Evolutionary conservation across 1,284 basidiomycete species (phyloP).

Genomic region (Butyriboletus appendiculatus): DNA sequence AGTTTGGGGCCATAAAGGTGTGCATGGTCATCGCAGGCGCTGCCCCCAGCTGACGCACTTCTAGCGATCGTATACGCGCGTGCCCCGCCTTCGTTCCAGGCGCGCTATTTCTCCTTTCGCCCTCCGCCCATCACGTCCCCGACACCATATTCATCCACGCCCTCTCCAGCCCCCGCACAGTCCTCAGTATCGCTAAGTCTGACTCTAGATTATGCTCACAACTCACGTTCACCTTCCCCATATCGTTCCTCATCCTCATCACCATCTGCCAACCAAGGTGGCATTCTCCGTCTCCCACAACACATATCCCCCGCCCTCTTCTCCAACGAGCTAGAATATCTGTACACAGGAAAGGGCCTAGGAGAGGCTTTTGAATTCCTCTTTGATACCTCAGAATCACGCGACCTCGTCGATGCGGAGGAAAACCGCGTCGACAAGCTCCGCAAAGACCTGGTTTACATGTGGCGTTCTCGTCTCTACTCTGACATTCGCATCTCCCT

Average conservation of each 20-base stretch:
- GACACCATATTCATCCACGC: slow-evolving; percentile 55
- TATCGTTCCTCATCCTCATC: slow-evolving; percentile 47
- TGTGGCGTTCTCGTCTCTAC: slow-evolving; percentile 94
- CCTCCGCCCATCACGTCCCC: slow-evolving; percentile 57
- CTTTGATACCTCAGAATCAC: slow-evolving; percentile 67
- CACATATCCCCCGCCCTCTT: slow-evolving; percentile 77
- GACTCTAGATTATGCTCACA: slow-evolving; percentile 44
- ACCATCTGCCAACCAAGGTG: slow-evolving; percentile 41
- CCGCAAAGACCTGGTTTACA: slow-evolving; percentile 88
- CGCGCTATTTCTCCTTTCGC: slow-evolving; percentile 78
- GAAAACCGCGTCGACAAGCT: slow-evolving; percentile 84
- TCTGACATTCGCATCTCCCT: slow-evolving; percentile 86
- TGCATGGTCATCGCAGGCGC: slow-evolving; percentile 15
- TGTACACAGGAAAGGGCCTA: slow-evolving; percentile 87
- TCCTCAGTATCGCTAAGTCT: slow-evolving; percentile 64
- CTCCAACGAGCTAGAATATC: slow-evolving; percentile 85
- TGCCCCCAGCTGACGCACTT: slow-evolving; percentile 9
- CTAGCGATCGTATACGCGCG: slow-evolving; percentile 92
- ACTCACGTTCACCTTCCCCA: slow-evolving; percentile 59
- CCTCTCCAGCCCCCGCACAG: slow-evolving; percentile 53
- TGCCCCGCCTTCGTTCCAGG: slow-evolving; percentile 85
- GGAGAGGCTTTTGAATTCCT: slow-evolving; percentile 90
- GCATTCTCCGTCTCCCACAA: slow-evolving; percentile 58
- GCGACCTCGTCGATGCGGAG: slow-evolving; percentile 48
- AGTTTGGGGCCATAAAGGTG: slow-evolving; percentile 91